Evolutionary conservation across 2,329 filamentous ascomycete genomes (phyloP).

Genomic region (Venturia effusa): DNA sequence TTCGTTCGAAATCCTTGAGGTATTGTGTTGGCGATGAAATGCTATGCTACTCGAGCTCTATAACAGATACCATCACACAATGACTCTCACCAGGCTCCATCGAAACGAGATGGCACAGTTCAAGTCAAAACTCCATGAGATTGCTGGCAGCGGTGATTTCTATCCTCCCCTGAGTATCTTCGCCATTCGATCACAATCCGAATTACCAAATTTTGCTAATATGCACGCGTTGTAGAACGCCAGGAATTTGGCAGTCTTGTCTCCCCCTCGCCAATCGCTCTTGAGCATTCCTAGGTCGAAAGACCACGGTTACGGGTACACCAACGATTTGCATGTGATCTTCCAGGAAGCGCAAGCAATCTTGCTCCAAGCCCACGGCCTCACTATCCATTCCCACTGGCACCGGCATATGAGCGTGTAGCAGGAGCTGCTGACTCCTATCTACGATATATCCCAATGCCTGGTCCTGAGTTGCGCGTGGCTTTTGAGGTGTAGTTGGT

Average conservation of each 20-base stretch:
- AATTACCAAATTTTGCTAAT: too few relatives aligned
- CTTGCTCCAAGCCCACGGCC: background rate
- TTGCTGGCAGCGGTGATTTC: background rate
- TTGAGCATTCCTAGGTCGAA: background rate
- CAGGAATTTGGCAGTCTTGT: background rate
- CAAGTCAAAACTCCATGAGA: too few relatives aligned
- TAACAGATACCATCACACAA: too few relatives aligned
- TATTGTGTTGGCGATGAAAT: too few relatives aligned
- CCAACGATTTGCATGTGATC: background rate
- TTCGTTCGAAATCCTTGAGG: too few relatives aligned
- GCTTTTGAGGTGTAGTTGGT: background rate
- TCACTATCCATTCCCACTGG: background rate
- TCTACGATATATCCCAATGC: background rate
- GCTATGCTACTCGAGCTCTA: too few relatives aligned
- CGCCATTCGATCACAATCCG: background rate
- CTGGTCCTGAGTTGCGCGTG: background rate
- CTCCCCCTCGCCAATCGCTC: background rate
- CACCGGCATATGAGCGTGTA: background rate
- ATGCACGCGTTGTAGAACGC: background rate
- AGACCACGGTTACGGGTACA: too few relatives aligned
- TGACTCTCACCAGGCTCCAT: too few relatives aligned
- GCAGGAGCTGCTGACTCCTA: background rate
- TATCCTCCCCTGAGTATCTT: background rate
- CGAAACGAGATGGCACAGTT: too few relatives aligned
- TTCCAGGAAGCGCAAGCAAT: background rate